These are phyloP conservation scores for Adenanthera pavonina DNA, from an alignment of 306 rosid genomes.

Conservation along the genomic window DNA sequence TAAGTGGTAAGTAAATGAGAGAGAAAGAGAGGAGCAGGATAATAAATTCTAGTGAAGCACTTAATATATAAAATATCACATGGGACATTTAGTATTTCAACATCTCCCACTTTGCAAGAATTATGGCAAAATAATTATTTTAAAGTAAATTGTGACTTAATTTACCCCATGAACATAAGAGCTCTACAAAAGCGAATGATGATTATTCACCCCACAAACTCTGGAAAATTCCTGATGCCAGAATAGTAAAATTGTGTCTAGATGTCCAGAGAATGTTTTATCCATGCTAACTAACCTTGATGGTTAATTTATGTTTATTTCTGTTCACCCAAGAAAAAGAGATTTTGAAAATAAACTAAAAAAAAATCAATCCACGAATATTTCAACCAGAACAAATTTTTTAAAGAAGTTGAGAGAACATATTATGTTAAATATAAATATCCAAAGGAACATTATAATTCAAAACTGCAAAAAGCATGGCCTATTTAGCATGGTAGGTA, in stretches of 20 bases:
- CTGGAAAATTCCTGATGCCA: constrained; percentile 2
- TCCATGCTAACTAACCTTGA: neutral
- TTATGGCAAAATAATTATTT: constrained; percentile 17
- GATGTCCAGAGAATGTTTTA: neutral
- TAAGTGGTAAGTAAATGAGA: constrained; percentile 14
- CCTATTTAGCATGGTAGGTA: neutral
- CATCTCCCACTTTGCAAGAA: neutral
- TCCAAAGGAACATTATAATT: constrained; percentile 11
- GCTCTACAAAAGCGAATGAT: neutral
- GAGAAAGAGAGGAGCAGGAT: neutral
- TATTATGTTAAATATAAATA: neutral
- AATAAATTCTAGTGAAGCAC: constrained; percentile 7
- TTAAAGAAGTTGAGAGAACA: too few relatives aligned
- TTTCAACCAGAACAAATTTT: too few relatives aligned
- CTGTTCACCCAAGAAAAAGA: neutral
- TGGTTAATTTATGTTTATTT: constrained; percentile 10
- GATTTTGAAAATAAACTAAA: neutral
- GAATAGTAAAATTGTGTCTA: neutral
- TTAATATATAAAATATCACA: neutral
- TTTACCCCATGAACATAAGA: neutral
- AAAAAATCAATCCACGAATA: neutral
- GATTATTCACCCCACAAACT: constrained; percentile 20
- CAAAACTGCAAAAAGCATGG: neutral
- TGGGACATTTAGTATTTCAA: neutral
- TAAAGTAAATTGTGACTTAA: neutral